These are phyloP conservation scores for Laetiporus sulphureus DNA, from an alignment of 1,284 basidiomycete species.

Conservation along the genomic window DNA sequence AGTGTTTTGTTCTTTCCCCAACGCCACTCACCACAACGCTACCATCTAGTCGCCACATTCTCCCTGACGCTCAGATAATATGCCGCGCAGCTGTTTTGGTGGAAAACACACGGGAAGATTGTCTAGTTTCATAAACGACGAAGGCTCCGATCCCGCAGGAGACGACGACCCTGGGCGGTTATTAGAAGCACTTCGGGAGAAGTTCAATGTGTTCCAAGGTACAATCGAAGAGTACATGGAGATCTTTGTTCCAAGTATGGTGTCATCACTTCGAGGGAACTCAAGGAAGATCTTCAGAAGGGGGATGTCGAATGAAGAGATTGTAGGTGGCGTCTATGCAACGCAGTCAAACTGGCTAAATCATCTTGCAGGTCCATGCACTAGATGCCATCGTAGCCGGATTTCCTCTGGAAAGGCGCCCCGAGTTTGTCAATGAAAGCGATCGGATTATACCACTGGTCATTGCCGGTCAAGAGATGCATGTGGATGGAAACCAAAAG, in stretches of 20 bases:
- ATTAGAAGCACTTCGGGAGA: too few species aligned
- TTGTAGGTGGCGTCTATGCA: not conserved
- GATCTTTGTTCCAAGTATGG: not conserved
- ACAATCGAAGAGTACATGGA: not conserved
- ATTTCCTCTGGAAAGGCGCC: not conserved
- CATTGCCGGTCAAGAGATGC: constrained; percentile 5
- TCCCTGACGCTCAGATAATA: too few species aligned
- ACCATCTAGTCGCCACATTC: too few species aligned
- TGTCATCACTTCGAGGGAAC: not conserved
- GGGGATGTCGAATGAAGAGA: not conserved
- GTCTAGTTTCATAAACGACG: too few species aligned
- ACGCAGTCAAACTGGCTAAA: not conserved
- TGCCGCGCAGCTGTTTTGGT: too few species aligned
- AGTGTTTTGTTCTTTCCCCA: too few species aligned
- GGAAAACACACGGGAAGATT: too few species aligned
- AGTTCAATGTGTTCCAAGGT: not conserved
- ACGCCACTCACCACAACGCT: too few species aligned
- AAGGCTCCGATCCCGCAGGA: too few species aligned
- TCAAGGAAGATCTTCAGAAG: not conserved
- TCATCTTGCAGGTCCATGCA: not conserved
- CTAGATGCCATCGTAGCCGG: not conserved
- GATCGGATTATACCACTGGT: not conserved
- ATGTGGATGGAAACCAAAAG: constrained; percentile 5
- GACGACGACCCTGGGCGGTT: too few species aligned
- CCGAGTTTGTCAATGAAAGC: constrained; percentile 5